Evolutionary conservation across 2,329 filamentous ascomycete species (phyloP), one percentile per base, ranked within the genome.

Genomic region (Trematosphaeria pertusa): DNA sequence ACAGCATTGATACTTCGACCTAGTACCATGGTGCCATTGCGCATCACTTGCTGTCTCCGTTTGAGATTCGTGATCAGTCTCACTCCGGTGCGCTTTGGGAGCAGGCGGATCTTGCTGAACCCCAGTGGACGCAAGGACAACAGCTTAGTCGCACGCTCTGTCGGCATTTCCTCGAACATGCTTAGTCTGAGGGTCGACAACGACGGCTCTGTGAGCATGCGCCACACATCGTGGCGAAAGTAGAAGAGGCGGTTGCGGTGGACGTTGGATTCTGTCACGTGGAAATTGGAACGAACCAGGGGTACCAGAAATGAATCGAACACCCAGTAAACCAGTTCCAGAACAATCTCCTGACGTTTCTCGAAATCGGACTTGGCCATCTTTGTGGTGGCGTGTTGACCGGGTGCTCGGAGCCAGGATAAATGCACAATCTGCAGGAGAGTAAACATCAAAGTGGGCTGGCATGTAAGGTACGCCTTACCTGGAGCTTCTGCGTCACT

Each of bases 161-260:
- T 63, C 32, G 81, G 83, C 31, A 97, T 75, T 59, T 94, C 88
- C 55, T 94, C 87, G 53, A 97, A 90, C 82, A 95, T 91, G 7
- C 75, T 80, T 2, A 74, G 58, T 63, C 88, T 94, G 17, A 97
- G 74, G 1, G 75, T 74, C 1, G 78, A 70, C 65, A 97, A 76
- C 0, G 87, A 84, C 5, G 91, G 88, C 58, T 92, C 86, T 1
- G 87, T 84, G 24, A 97, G 72, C 31, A 80, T 80, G 39, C 83
- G 84, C 94, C 94, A 99, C 8, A 94, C 79, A 70, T 99, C 94
- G 56, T 99, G 94, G 3, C 93, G 88, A 67, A 97, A 97, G 73
- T 91, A 99, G 70, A 96, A 96, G 1, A 97, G 75, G 20, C 85
- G 84, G 60, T 94, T 91, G 12, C 87, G 86, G 64, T 96, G 85